Evolutionary conservation across 164 flowering plant genomes (phyloP).

Genomic region (Stephania yunnanensis): DNA sequence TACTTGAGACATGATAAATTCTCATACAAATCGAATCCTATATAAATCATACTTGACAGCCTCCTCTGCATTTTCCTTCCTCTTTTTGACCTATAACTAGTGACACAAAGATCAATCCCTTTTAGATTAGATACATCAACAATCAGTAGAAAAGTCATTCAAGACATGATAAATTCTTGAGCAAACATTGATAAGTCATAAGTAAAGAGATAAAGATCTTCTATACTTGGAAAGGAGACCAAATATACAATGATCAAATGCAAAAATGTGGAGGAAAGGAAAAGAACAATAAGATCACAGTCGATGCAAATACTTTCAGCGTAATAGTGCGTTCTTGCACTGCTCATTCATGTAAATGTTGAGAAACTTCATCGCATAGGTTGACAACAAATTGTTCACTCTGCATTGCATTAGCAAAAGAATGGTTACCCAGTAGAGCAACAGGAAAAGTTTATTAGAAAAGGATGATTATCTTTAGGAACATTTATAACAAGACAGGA

Average conservation of each 20-base stretch:
- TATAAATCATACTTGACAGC: constrained; percentile 83
- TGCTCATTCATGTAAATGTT: constrained; percentile 82
- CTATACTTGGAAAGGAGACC: neutral
- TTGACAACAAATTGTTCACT: constrained; percentile 46
- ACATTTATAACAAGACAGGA: neutral
- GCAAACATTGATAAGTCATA: neutral
- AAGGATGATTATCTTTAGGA: neutral
- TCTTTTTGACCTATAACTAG: constrained; percentile 62
- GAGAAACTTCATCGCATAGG: constrained; percentile 87
- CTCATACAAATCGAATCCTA: no score
- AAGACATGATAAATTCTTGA: neutral
- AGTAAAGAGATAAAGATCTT: neutral
- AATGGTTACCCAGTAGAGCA: neutral
- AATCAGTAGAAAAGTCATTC: neutral
- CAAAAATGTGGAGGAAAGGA: neutral
- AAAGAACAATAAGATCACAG: neutral
- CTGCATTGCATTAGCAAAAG: constrained; percentile 33
- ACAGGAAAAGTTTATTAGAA: neutral
- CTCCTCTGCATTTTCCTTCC: constrained; percentile 73
- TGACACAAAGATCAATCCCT: constrained; percentile 4
- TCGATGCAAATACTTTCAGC: constrained; percentile 47
- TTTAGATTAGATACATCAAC: neutral
- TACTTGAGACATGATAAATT: no score
- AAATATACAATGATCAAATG: neutral
- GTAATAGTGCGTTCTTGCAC: constrained; percentile 78